phyloP scores from a whole-genome alignment of 2,329 filamentous ascomycete species.

The Thielaviopsis euricoi region DNA sequence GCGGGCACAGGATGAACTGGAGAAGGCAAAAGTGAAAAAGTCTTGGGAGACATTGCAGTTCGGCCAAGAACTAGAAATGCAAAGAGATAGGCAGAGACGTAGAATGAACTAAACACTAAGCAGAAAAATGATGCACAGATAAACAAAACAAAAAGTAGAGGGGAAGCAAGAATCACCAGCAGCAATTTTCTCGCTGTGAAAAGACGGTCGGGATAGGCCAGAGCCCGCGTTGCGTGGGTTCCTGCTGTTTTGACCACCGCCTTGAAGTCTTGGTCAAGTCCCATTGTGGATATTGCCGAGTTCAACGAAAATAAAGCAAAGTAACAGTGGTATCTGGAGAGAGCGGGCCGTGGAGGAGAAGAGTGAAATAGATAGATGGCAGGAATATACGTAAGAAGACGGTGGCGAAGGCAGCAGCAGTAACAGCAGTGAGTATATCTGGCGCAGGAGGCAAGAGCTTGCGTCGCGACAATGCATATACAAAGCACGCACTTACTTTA shows the following conservation, averaged over 20 bases:
- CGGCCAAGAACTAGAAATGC: slow-evolving; percentile 2
- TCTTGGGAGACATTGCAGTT: slow-evolving; percentile 1
- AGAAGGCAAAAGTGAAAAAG: neutral
- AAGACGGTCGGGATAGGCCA: neutral
- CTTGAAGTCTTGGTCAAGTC: neutral
- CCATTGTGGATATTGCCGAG: neutral
- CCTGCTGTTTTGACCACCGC: neutral
- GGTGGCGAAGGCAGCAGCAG: too few relatives aligned
- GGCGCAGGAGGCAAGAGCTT: neutral
- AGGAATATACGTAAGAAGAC: too few relatives aligned
- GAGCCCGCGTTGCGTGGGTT: neutral
- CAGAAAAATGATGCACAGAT: slow-evolving; percentile 6
- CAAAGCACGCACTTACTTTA: too few relatives aligned
- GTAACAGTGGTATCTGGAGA: neutral
- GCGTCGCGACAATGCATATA: neutral
- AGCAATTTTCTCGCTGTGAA: neutral
- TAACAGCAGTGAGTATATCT: neutral
- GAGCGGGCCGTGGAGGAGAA: neutral
- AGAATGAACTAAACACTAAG: slow-evolving; percentile 8
- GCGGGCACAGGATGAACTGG: neutral
- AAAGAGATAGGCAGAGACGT: slow-evolving; percentile 6
- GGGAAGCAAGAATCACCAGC: slow-evolving; percentile 4
- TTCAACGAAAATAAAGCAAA: too few relatives aligned
- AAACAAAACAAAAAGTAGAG: slow-evolving; percentile 3
- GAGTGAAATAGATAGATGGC: neutral